A percentile compares a stretch with the other conserved stretches of the same genome.
phyloP scores from a whole-genome alignment of 495 filamentous ascomycete species.

The Opeltia flavorubescens region DNA sequence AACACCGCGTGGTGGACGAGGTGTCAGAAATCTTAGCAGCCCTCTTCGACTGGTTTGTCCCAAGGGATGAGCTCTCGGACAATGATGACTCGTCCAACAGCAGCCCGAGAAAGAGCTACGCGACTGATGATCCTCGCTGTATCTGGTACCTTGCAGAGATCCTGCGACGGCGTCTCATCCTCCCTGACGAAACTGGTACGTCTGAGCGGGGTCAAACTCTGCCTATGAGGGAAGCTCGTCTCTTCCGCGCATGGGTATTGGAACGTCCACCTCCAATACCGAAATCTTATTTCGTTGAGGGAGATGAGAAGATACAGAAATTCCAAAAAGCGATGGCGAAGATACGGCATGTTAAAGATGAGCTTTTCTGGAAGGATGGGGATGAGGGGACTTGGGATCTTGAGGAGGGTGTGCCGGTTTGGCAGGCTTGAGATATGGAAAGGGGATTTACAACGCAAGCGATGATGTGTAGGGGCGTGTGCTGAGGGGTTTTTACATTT shows the following conservation, averaged over 20 bases:
- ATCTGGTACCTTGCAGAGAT: slow-evolving; percentile 7
- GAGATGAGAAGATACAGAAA: neutral
- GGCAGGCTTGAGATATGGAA: neutral
- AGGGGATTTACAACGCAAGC: no score
- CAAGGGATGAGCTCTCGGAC: neutral
- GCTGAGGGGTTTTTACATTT: no score
- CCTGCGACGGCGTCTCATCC: slow-evolving; percentile 10
- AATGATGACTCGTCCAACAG: neutral
- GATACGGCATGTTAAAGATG: slow-evolving; percentile 11
- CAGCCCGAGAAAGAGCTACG: no score
- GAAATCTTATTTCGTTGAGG: neutral
- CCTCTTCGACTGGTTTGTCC: slow-evolving; percentile 16
- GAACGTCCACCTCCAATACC: neutral
- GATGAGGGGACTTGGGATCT: slow-evolving; percentile 9
- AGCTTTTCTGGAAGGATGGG: slow-evolving; percentile 15
- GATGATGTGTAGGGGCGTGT: neutral
- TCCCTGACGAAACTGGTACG: slow-evolving; percentile 5
- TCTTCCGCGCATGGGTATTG: slow-evolving; percentile 17
- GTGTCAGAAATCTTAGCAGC: slow-evolving; percentile 22
- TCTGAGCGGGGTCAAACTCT: neutral
- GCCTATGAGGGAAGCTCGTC: slow-evolving; percentile 6
- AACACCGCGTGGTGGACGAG: slow-evolving; percentile 17
- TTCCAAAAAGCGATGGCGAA: slow-evolving; percentile 4
- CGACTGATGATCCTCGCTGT: neutral
- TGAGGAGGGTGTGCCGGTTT: slow-evolving; percentile 2